These are phyloP conservation scores for Umbelopsis ramanniana DNA, from an alignment of 192 early-diverging fungal genomes.

Conservation along the genomic window DNA sequence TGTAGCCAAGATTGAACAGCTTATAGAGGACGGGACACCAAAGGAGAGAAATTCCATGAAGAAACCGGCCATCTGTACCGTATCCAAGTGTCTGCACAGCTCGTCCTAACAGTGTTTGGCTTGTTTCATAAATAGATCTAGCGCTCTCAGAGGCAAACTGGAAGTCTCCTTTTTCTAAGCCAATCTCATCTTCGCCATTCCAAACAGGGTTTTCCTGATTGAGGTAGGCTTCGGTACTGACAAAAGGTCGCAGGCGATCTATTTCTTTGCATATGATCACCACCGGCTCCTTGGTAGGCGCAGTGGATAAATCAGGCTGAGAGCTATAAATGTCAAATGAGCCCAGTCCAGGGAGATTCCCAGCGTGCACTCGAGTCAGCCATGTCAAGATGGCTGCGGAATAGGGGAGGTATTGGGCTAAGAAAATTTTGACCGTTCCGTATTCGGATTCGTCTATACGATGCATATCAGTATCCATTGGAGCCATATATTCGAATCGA, in stretches of 20 bases:
- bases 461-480: not conserved
- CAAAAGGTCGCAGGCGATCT: not conserved
- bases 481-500: not conserved
- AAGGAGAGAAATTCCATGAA: constrained; percentile 1
- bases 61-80: not conserved
- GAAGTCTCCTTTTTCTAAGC: not conserved
- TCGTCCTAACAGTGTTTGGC: not conserved
- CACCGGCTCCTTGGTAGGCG: not conserved
- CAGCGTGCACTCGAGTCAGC: not conserved
- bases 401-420: not conserved
- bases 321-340: not conserved
- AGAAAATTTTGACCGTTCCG: not conserved
- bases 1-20: not conserved
- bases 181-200: not conserved
- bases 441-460: not conserved
- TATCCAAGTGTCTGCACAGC: not conserved
- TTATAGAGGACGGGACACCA: not conserved
- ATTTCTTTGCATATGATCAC: not conserved
- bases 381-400: not conserved
- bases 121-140: not conserved
- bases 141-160: not conserved
- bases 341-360: not conserved
- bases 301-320: not conserved
- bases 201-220: constrained; percentile 1
- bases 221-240: not conserved